These are phyloP conservation scores for Cyberlindnera xylosilytica DNA, from an alignment of 805 yeast species.

Conservation along the genomic window DNA sequence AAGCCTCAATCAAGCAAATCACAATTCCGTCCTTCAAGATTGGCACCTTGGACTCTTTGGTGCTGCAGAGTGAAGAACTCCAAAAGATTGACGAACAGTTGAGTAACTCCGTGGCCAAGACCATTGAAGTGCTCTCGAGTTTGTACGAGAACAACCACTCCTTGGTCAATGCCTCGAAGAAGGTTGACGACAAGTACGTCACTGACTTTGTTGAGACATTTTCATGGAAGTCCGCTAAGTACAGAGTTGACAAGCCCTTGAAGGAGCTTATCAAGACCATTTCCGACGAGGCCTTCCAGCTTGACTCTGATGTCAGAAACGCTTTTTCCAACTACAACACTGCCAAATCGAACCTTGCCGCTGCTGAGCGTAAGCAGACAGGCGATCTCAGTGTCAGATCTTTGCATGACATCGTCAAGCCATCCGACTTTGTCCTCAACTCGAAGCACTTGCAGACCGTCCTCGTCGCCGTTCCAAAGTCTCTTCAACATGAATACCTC, in stretches of 20 bases:
- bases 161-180: slow-evolving; percentile 45
- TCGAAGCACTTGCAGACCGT: slow-evolving; percentile 85
- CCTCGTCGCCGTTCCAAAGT: slow-evolving; percentile 85
- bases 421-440: slow-evolving; percentile 76
- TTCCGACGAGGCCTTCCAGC: slow-evolving; percentile 71
- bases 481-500: slow-evolving; percentile 56
- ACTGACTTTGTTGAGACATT: slow-evolving; percentile 69
- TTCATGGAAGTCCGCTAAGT: slow-evolving; percentile 86
- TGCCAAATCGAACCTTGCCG: slow-evolving; percentile 78
- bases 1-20: slow-evolving; percentile 52
- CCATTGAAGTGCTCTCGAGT: slow-evolving; percentile 65
- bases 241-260: slow-evolving; percentile 79
- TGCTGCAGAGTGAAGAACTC: slow-evolving; percentile 87
- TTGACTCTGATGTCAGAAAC: slow-evolving; percentile 82
- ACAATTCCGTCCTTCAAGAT: slow-evolving; percentile 84
- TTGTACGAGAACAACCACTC: slow-evolving; percentile 42
- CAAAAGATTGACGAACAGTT: slow-evolving; percentile 79
- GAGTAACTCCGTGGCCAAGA: slow-evolving; percentile 63
- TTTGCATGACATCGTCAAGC: slow-evolving; percentile 81
- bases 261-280: slow-evolving; percentile 68
- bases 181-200: slow-evolving; percentile 51
- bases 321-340: slow-evolving; percentile 71
- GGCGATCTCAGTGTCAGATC: slow-evolving; percentile 93
- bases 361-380: slow-evolving; percentile 88
- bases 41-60: slow-evolving; percentile 90